Evolutionary conservation across 257 asterid species (phyloP).

Genomic region (Gentiana straminea): DNA sequence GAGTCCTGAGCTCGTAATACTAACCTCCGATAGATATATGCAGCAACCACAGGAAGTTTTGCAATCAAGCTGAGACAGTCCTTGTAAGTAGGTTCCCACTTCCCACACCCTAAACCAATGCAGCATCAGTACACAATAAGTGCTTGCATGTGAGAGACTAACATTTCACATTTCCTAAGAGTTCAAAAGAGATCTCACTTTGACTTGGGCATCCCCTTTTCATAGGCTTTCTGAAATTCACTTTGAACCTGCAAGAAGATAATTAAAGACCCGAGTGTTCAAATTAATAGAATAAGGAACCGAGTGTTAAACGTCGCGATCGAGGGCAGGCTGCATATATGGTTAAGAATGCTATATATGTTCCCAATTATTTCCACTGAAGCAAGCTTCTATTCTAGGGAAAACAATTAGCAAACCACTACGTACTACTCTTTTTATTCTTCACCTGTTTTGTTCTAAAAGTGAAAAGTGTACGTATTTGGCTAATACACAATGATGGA

Average conservation of each 20-base stretch:
- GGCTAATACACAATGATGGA: no score
- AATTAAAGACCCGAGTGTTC: no score
- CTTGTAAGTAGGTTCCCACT: constrained; percentile 93
- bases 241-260: constrained; percentile 56
- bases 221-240: constrained; percentile 98
- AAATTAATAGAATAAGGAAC: no score
- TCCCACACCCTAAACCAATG: constrained; percentile 70
- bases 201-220: constrained; percentile 91
- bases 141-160: constrained; percentile 10
- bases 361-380: no score
- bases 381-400: no score
- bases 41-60: constrained; percentile 78
- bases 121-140: constrained; percentile 9
- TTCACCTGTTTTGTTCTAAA: no score
- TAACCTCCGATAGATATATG: constrained; percentile 95
- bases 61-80: constrained; percentile 98
- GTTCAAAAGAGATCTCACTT: constrained; percentile 40
- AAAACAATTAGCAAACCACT: no score
- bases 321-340: no score
- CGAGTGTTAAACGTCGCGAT: no score
- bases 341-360: no score
- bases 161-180: constrained; percentile 5
- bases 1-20: constrained; percentile 1
- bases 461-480: no score
- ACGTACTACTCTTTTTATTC: no score